Evolutionary conservation across 257 asterid genomes (phyloP), one percentile per base, ranked within the genome.

Genomic region (Cordia subcordata): DNA sequence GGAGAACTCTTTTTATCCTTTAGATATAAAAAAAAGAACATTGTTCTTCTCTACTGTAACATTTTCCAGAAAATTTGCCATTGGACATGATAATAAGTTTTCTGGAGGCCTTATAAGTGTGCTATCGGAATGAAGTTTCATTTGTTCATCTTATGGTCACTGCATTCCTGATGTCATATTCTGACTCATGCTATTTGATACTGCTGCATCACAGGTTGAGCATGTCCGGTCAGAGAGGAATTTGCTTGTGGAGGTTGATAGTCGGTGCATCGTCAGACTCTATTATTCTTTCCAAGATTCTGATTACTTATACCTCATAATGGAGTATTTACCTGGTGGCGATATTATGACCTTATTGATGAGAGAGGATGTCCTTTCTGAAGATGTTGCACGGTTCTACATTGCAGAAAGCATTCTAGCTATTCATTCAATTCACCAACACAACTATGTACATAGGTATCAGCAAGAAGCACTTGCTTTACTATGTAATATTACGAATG

Each of bases 271-370:
- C 58, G 99, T 92, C 75, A 88, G 84, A 82, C 96, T 92, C 58
- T 82, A 71, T 67, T 92, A 84, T 74, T 92, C 99, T 55, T 92
- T 92, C 76, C 99, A 92, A 82, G 99, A 92, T 80, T 78, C 96
- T 4, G 95, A 88, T 44, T 88, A 70, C 69, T 77, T 92, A 63
- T 92, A 92, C 77, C 92, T 91, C 66, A 91, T 91, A 66, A 91
- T 91, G 98, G 96, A 91, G 75, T 92, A 92, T 75, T 79, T 92
- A 71, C 99, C 96, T 33, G 99, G 99, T 38, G 99, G 99, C 35
- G 99, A 92, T 66, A 88, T 92, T 71, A 92, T 92, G 99, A 92
- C 99, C 52, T 80, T 92, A 69, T 50, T 92, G 62, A 92, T 92
- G 99, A 78, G 99, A 70, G 95, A 86, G 67, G 99, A 88, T 76